Evolutionary conservation across 768 basidiomycete species (phyloP).

Genomic region (Chalciporus chontae): DNA sequence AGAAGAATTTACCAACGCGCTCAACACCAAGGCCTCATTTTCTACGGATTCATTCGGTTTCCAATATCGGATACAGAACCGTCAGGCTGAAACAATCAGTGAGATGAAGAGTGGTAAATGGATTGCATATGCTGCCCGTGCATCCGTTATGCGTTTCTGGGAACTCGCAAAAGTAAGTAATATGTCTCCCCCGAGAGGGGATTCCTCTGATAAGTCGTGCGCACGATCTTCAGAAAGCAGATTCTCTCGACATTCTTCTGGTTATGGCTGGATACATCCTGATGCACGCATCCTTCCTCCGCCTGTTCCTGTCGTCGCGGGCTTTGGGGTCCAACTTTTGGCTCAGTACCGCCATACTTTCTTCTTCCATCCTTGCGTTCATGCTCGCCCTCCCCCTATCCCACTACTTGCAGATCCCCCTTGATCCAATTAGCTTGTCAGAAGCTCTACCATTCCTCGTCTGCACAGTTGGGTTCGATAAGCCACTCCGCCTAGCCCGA

Average conservation of each 20-base stretch:
- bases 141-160: constrained; percentile 80
- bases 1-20: constrained; percentile 47
- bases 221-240: constrained; percentile 63
- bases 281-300: constrained; percentile 94
- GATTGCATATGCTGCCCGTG: constrained; percentile 82
- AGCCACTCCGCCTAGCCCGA: constrained; percentile 86
- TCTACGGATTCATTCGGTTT: constrained; percentile 39
- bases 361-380: constrained; percentile 78
- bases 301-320: constrained; percentile 84
- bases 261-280: constrained; percentile 91
- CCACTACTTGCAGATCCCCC: constrained; percentile 74
- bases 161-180: constrained; percentile 68
- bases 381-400: constrained; percentile 78
- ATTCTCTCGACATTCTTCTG: constrained; percentile 92
- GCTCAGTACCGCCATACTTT: constrained; percentile 69
- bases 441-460: constrained; percentile 98
- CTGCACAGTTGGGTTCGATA: constrained; percentile 97
- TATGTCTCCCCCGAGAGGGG: constrained; percentile 3
- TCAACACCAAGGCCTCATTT: constrained; percentile 29
- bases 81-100: constrained; percentile 48
- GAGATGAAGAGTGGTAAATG: constrained; percentile 82
- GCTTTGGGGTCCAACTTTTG: constrained; percentile 76
- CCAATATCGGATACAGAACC: constrained; percentile 49
- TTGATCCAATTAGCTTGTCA: constrained; percentile 90
- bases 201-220: constrained; percentile 10